A percentile compares a stretch with the other conserved stretches of the same genome.
These are phyloP conservation scores for Plenodomus biglobosus DNA, from an alignment of 2,329 filamentous ascomycete genomes.

Conservation along the genomic window DNA sequence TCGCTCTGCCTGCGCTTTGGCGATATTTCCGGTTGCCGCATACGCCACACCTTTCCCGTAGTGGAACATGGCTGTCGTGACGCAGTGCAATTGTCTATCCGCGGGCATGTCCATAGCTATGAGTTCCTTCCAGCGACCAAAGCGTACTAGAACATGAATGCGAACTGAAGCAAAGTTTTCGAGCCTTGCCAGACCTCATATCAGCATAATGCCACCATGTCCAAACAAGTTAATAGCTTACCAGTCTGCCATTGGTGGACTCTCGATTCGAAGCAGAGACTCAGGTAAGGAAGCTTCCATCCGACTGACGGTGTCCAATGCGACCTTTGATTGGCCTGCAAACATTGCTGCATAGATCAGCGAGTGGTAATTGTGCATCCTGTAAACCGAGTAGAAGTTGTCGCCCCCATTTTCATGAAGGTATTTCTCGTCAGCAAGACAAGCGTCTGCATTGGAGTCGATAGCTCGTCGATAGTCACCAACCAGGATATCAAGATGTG, in stretches of 20 bases:
- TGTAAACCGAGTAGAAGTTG: constrained; percentile 78
- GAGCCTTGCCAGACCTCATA: constrained; percentile 58
- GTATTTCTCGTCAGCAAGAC: constrained; percentile 68
- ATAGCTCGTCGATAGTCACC: constrained; percentile 71
- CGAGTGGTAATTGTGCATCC: constrained; percentile 74
- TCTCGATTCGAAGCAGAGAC: constrained; percentile 63
- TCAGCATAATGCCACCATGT: not conserved
- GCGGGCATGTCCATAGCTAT: constrained; percentile 58
- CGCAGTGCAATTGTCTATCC: constrained; percentile 65
- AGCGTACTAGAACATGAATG: constrained; percentile 70
- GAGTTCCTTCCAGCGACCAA: constrained; percentile 71
- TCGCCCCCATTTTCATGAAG: constrained; percentile 59
- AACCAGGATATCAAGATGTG: constrained; percentile 72
- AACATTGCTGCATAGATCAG: constrained; percentile 79
- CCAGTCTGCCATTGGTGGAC: constrained; percentile 68
- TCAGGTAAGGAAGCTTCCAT: constrained; percentile 67
- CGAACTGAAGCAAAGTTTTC: constrained; percentile 70
- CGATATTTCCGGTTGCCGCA: constrained; percentile 59
- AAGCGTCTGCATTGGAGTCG: constrained; percentile 66
- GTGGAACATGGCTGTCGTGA: constrained; percentile 67
- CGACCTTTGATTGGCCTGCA: constrained; percentile 63
- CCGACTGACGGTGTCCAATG: constrained; percentile 60
- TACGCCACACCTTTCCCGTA: constrained; percentile 70
- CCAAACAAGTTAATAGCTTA: not conserved
- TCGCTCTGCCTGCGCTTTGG: constrained; percentile 58